phyloP scores from a whole-genome alignment of 768 basidiomycete species.

The Trametes gibbosa region DNA sequence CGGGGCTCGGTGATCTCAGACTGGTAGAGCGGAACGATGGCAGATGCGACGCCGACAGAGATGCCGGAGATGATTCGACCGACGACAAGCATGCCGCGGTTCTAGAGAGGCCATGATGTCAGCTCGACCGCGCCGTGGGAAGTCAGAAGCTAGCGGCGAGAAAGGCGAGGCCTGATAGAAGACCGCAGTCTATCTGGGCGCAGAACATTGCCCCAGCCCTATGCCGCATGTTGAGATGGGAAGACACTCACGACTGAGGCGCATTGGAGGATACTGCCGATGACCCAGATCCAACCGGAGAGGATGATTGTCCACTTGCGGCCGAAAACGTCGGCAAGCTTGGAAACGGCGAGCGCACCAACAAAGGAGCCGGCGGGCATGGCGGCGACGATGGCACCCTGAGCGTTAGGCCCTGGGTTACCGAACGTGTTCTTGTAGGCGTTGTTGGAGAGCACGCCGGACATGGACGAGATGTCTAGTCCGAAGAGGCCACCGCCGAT shows the following conservation, averaged over 20 bases:
- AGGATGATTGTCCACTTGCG: slow-evolving; percentile 66
- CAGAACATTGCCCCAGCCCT: no score
- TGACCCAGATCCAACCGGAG: slow-evolving; percentile 67
- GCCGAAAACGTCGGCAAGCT: slow-evolving; percentile 63
- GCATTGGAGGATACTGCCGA: slow-evolving; percentile 72
- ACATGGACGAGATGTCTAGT: slow-evolving; percentile 82
- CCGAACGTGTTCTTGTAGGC: slow-evolving; percentile 33
- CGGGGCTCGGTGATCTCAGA: slow-evolving; percentile 69
- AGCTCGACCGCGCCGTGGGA: neutral
- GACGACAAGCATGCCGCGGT: slow-evolving; percentile 69
- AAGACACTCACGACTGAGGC: slow-evolving; percentile 43
- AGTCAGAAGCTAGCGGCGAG: neutral
- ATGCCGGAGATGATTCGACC: slow-evolving; percentile 57
- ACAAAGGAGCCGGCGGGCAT: slow-evolving; percentile 76
- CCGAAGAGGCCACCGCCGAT: slow-evolving; percentile 80
- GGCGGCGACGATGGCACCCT: slow-evolving; percentile 74
- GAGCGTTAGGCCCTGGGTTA: slow-evolving; percentile 49
- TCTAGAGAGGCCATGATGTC: slow-evolving; percentile 33
- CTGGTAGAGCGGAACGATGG: slow-evolving; percentile 72
- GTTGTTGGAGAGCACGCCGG: slow-evolving; percentile 58
- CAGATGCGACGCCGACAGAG: slow-evolving; percentile 64
- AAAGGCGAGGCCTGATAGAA: neutral
- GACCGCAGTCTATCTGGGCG: slow-evolving; percentile 3
- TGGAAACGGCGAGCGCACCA: slow-evolving; percentile 61
- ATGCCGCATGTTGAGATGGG: neutral